Conservation (phyloP, 441 rosid species). For the Erodium chrysanthum region DNA sequence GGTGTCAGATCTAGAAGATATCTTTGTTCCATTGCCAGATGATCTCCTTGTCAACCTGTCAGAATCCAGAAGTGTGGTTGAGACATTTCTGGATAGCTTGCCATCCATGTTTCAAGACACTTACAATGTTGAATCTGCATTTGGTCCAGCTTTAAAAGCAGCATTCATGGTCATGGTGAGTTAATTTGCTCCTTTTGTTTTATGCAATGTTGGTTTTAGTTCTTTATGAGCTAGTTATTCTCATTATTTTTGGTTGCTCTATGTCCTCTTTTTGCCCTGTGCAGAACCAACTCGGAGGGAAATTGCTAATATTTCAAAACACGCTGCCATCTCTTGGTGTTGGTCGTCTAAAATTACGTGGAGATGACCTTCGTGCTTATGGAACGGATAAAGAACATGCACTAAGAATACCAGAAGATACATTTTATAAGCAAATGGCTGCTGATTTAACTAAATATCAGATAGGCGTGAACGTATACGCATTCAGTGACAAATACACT, state of each 20-base stretch:
- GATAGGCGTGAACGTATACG: conserved; percentile 82
- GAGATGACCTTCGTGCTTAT: conserved; percentile 88
- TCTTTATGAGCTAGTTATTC: neutral
- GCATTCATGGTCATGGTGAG: conserved; percentile 95
- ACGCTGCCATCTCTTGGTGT: conserved; percentile 90
- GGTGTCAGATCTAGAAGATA: conserved; percentile 89
- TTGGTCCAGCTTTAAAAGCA: conserved; percentile 95
- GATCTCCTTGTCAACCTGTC: conserved; percentile 98
- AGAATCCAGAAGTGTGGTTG: conserved; percentile 88
- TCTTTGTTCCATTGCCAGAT: conserved; percentile 88
- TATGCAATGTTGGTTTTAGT: neutral
- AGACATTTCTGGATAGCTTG: conserved; percentile 78
- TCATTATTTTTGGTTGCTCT: conserved; percentile 7
- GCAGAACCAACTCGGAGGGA: conserved; percentile 94
- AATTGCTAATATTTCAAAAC: conserved; percentile 82
- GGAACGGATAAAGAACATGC: conserved; percentile 90
- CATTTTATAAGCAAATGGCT: conserved; percentile 95
- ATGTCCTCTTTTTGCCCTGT: conserved; percentile 12
- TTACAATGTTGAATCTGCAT: conserved; percentile 86
- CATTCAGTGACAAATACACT: conserved; percentile 83
- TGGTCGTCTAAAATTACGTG: conserved; percentile 90
- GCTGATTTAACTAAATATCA: conserved; percentile 96
- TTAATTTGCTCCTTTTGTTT: conserved; percentile 17
- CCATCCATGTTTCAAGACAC: conserved; percentile 92
- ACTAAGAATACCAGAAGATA: conserved; percentile 83